Base-by-base conservation (phyloP, 164 flowering plant species). In the Magnolia officinalis region DNA sequence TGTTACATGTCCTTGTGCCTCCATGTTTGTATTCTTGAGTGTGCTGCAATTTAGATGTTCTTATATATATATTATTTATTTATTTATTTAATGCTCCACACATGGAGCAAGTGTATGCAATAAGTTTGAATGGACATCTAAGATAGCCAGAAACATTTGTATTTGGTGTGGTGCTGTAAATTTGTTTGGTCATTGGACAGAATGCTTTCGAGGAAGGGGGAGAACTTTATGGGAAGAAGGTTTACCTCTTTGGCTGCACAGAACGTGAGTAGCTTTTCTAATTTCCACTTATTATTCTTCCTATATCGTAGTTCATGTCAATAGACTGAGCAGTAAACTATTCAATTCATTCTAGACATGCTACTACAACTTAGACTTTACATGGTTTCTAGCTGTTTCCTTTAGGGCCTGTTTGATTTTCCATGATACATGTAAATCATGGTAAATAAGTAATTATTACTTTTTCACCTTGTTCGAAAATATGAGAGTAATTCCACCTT, bases 201-300 rank as follows among this genome's bases (percentile, higher is more conserved):
- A 78, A 93, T 75, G 97, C 99, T 21, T 88, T 96, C 81, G 99
- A 96, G 80, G 97, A 94, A 78, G 96, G 91, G 1, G 99, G 98
- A 67, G 83, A 78, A 70, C 90, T 96, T 13, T 74, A 89, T 82
- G 93, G 89, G 21, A 75, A 94, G 82, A 92, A 84, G 75, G 98
- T 94, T 50, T 96, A 90, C 79, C 88, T 96, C 52, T 96, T 94
- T 80, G 96, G 97, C 50, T 86, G 89, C 74, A 89, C 98, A 0
- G 99, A 96, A 77, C 98, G 99, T 94, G 86, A 87, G 97, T 82
- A n/a, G 29, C 63, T 24, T 75, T 1, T 45, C 2, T 59, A 5
- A 55, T n/a, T 50, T 69, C 10, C 8, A 4, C 6, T 63, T 55
- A 16, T 55, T 11, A 55, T 55, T 55, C 61, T 16, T 55, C 18